Evolutionary conservation across 495 filamentous ascomycete species (phyloP), one percentile per base, ranked within the genome.

Genomic region (Neurospora tetrasperma): DNA sequence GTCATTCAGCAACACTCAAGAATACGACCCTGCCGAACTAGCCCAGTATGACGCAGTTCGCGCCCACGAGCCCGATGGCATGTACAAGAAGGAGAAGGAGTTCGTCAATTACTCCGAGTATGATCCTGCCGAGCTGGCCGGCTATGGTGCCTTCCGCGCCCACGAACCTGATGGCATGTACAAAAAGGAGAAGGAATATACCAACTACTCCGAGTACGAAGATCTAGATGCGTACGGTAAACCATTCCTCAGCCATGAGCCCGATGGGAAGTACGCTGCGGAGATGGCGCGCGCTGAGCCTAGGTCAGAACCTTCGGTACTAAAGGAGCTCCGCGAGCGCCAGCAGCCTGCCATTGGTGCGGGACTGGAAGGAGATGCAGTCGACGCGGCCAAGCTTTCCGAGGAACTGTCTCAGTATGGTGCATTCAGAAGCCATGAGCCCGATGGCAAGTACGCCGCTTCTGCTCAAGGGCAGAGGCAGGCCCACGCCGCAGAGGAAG

Each of bases 201-300:
- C 35, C 27, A 39, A 71, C 31, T 39, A 11, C 11, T 41, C 40
- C 12, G 74, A 73, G 40, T 74, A 77, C 43, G 73, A 78, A 20
- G 78, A 80, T 42, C 69, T 80, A 10, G 73, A 73, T n/a, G 66
- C 73, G 23, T 82, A 82, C 70, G 54, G 18, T 66, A 74, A 74
- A 1, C 75, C 81, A 4, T 81, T 79, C 43, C 75, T 74, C 14
- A 79, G 77, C 41, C 73, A 80, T 71, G 82, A 83, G 72, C 78
- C 79, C 16, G 73, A 77, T 42, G 76, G 76, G 41, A 79, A 76
- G 62, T 78, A 82, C 54, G 76, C 77, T 2, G 54, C 76, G 1
- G 66, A 73, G 18, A 70, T 76, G 69, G 72, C 78, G 69, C 42
- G 70, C 10, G 41, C 42, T 11, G 71, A 74, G 62, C 70, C 73